phyloP scores from a whole-genome alignment of 2,329 filamentous ascomycete genomes.

The Cladosporium sp. region DNA sequence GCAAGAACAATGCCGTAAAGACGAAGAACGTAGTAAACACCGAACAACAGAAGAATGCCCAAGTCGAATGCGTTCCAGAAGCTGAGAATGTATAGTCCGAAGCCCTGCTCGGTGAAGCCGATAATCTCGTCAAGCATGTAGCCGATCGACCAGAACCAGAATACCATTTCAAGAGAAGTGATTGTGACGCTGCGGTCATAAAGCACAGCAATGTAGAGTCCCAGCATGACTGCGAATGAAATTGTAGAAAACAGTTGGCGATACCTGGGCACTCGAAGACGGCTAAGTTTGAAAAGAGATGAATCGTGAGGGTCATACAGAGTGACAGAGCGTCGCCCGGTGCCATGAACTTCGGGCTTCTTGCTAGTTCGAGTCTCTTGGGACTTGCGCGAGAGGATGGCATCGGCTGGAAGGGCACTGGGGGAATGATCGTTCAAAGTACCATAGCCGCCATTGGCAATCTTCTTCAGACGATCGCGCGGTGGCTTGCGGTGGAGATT shows the following conservation, averaged over 20 bases:
- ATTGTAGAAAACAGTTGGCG: conserved; percentile 84
- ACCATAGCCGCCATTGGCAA: conserved; percentile 35
- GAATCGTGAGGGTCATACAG: conserved; percentile 88
- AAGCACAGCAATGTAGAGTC: conserved; percentile 79
- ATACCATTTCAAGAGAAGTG: conserved; percentile 77
- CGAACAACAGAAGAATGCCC: conserved; percentile 78
- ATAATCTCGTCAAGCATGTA: conserved; percentile 97
- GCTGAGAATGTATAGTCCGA: conserved; percentile 93
- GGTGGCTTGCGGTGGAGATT: conserved; percentile 65
- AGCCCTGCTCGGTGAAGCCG: conserved; percentile 94
- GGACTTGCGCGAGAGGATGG: conserved; percentile 26
- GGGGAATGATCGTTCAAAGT: conserved; percentile 27
- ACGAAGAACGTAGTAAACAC: conserved; percentile 85
- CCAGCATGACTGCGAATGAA: conserved; percentile 79
- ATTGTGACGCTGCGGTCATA: conserved; percentile 71
- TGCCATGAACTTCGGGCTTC: conserved; percentile 25
- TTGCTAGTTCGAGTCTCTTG: conserved; percentile 18
- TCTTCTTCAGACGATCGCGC: conserved; percentile 15
- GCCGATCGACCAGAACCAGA: conserved; percentile 97
- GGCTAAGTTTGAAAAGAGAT: conserved; percentile 85
- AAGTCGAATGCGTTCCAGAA: conserved; percentile 97
- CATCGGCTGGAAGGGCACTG: conserved; percentile 28
- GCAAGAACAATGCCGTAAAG: conserved; percentile 82
- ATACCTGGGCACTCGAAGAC: conserved; percentile 86
- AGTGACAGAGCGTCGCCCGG: conserved; percentile 68